These are phyloP conservation scores for Globomyces sp. DNA, from an alignment of 371 early-diverging fungal genomes.

Conservation along the genomic window DNA sequence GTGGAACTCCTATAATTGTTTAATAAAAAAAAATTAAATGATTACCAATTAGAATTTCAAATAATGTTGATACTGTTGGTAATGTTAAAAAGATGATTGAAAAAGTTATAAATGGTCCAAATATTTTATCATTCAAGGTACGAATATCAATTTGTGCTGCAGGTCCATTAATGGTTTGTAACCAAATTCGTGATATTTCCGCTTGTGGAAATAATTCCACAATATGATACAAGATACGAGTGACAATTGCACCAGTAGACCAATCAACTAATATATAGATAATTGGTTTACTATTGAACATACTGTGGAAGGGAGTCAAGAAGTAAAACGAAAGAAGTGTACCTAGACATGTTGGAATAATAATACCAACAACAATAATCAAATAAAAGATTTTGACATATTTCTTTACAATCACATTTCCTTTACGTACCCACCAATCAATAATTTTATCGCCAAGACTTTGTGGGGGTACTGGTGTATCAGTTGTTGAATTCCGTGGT, in stretches of 20 bases:
- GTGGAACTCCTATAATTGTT: no score
- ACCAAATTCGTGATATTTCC: not conserved
- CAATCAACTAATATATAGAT: constrained; percentile 20
- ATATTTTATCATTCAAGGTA: not conserved
- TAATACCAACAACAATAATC: constrained; percentile 25
- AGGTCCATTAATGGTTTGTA: not conserved
- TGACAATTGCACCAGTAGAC: constrained; percentile 22
- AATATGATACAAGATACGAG: constrained; percentile 1
- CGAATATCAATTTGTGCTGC: constrained; percentile 15
- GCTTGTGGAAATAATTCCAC: constrained; percentile 22
- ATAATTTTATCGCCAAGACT: not conserved
- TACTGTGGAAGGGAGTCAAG: constrained; percentile 18
- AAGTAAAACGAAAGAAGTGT: constrained; percentile 43
- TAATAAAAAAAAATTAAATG: not conserved
- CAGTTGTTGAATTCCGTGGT: no score
- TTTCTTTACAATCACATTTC: not conserved
- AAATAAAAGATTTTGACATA: not conserved
- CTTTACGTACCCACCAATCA: not conserved
- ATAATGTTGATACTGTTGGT: not conserved
- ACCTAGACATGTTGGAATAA: constrained; percentile 39
- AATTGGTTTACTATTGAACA: constrained; percentile 13
- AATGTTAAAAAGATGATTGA: not conserved
- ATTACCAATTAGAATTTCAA: not conserved
- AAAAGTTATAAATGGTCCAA: constrained; percentile 1
- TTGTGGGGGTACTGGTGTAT: no score